Conservation (phyloP, 1,139 yeast species). For the Citeromyces hawaiiensis region DNA sequence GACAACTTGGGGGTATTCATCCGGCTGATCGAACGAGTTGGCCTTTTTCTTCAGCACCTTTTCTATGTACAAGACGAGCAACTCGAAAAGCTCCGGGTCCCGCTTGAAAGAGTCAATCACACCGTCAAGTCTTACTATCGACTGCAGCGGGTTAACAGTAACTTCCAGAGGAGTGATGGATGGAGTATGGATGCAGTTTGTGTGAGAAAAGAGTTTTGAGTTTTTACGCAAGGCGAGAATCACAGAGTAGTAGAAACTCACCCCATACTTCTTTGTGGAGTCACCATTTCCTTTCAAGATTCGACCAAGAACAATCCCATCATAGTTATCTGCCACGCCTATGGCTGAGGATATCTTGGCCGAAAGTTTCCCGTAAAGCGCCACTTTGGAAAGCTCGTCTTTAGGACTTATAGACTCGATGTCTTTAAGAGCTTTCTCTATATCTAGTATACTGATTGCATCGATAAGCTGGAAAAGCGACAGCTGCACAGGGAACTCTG, state of each 20-base stretch:
- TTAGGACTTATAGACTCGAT: slow-evolving; percentile 5
- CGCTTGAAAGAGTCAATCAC: slow-evolving; percentile 20
- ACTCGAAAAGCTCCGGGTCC: slow-evolving; percentile 13
- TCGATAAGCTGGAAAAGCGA: slow-evolving; percentile 34
- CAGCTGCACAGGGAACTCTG: slow-evolving; percentile 33
- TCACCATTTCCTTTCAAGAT: slow-evolving; percentile 7
- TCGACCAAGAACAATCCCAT: slow-evolving; percentile 15
- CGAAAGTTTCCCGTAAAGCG: slow-evolving; percentile 5
- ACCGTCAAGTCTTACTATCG: slow-evolving; percentile 18
- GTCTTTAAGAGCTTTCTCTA: slow-evolving; percentile 12
- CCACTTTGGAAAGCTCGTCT: slow-evolving; percentile 6
- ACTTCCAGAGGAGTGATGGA: slow-evolving; percentile 30
- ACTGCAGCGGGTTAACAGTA: slow-evolving; percentile 29
- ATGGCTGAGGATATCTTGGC: slow-evolving; percentile 6
- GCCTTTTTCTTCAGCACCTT: slow-evolving; percentile 3
- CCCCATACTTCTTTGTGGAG: slow-evolving; percentile 6
- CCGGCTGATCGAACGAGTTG: slow-evolving; percentile 11
- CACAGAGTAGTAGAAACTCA: slow-evolving; percentile 26
- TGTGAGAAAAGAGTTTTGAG: slow-evolving; percentile 25
- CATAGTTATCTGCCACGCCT: slow-evolving; percentile 11
- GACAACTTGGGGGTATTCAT: slow-evolving; percentile 22
- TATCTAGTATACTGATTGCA: slow-evolving; percentile 17
- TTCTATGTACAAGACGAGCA: slow-evolving; percentile 13
- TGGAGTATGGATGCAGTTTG: slow-evolving; percentile 4
- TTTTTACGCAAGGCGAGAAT: slow-evolving; percentile 33